A percentile compares a stretch with the other conserved stretches of the same genome.
Evolutionary conservation across 2,329 filamentous ascomycete genomes (phyloP).

Genomic region (Aspergillus texensis): DNA sequence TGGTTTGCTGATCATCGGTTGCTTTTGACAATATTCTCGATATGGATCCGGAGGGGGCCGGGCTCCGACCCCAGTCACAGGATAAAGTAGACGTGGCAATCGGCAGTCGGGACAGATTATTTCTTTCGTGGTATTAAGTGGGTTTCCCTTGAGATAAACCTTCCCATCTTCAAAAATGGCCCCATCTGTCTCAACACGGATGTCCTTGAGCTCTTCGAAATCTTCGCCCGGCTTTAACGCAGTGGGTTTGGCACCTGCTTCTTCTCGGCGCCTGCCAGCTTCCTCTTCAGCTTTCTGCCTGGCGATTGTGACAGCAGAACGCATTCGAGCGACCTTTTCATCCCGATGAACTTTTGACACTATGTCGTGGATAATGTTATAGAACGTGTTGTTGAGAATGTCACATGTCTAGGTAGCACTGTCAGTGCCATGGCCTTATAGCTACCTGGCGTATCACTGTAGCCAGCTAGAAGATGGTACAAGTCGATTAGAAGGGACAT

Average conservation of each 20-base stretch:
- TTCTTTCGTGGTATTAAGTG: constrained; percentile 60
- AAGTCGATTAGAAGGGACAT: constrained; percentile 21
- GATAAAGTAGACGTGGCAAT: constrained; percentile 61
- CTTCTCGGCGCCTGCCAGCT: constrained; percentile 33
- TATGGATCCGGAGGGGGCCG: constrained; percentile 52
- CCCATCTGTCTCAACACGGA: constrained; percentile 52
- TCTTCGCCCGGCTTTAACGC: constrained; percentile 39
- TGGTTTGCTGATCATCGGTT: constrained; percentile 59
- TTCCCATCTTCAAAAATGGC: constrained; percentile 57
- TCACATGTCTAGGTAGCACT: constrained; percentile 38
- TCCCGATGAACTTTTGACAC: constrained; percentile 61
- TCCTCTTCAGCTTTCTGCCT: constrained; percentile 49
- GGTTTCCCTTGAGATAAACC: constrained; percentile 59
- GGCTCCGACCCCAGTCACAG: constrained; percentile 55
- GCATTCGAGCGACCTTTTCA: constrained; percentile 63
- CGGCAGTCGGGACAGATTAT: constrained; percentile 64
- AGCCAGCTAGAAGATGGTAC: constrained; percentile 9
- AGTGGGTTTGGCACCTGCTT: constrained; percentile 33
- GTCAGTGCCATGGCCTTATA: constrained; percentile 1
- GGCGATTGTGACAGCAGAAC: constrained; percentile 50
- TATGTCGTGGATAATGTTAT: constrained; percentile 63
- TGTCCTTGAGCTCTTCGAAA: constrained; percentile 36
- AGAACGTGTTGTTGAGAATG: constrained; percentile 60
- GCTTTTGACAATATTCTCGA: constrained; percentile 61
- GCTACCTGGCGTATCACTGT: background rate